Conservation (phyloP, 2,329 filamentous ascomycete species). For the Dactylellina haptotyla region DNA sequence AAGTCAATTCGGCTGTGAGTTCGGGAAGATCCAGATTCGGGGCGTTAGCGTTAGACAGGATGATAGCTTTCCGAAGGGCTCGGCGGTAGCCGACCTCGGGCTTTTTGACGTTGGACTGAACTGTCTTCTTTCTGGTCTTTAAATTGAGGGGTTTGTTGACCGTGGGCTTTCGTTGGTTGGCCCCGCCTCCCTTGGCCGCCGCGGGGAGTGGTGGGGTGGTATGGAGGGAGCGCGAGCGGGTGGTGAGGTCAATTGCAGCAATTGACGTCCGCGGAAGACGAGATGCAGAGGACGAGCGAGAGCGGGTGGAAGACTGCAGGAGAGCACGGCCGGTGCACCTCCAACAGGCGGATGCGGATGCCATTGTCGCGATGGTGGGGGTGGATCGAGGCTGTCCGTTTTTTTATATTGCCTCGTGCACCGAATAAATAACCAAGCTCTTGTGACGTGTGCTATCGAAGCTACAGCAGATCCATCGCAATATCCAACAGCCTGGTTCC, state of each 20-base stretch:
- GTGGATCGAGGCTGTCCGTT: not conserved
- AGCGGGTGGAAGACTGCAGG: slow-evolving; percentile 45
- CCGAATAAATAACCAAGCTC: not conserved
- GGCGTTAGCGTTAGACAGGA: slow-evolving; percentile 94
- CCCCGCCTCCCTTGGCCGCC: slow-evolving; percentile 5
- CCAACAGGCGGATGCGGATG: slow-evolving; percentile 55
- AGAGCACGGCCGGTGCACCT: slow-evolving; percentile 55
- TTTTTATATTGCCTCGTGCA: slow-evolving; percentile 1
- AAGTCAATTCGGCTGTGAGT: slow-evolving; percentile 68
- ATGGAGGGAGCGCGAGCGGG: slow-evolving; percentile 23
- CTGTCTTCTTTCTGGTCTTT: slow-evolving; percentile 53
- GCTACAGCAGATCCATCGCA: slow-evolving; percentile 22
- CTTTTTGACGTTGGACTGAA: slow-evolving; percentile 34
- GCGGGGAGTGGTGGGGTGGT: slow-evolving; percentile 27
- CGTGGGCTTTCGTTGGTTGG: slow-evolving; percentile 26
- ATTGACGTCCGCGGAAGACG: slow-evolving; percentile 21
- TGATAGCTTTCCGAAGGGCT: slow-evolving; percentile 84
- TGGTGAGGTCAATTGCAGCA: slow-evolving; percentile 7
- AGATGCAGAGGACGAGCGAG: slow-evolving; percentile 29
- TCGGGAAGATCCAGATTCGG: slow-evolving; percentile 78
- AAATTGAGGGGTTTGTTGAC: slow-evolving; percentile 52
- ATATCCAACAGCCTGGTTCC: not conserved
- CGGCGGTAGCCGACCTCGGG: slow-evolving; percentile 76
- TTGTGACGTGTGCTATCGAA: not conserved
- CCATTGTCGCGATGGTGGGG: slow-evolving; percentile 48